phyloP scores from a whole-genome alignment of 139 green algal genomes.

The Tetratostichococcus sp. region DNA sequence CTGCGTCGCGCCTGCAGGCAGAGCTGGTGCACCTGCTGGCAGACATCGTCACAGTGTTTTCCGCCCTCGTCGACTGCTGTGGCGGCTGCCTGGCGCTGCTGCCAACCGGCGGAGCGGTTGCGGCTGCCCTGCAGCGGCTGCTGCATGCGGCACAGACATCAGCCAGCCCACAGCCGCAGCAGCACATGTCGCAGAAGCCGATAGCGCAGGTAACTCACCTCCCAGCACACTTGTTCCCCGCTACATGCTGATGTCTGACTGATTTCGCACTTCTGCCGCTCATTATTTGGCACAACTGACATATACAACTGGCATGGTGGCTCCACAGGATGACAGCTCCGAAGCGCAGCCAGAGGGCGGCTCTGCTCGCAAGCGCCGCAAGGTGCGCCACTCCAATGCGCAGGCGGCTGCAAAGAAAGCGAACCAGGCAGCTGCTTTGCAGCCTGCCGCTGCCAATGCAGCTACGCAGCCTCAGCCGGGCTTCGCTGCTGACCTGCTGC shows the following conservation, averaged over 20 bases:
- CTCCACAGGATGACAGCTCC: neutral
- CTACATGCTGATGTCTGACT: too few relatives aligned
- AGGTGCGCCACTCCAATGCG: slow-evolving; percentile 9
- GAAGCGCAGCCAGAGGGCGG: neutral
- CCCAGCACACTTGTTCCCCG: too few relatives aligned
- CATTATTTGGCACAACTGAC: neutral
- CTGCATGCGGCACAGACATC: neutral
- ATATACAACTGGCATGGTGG: neutral
- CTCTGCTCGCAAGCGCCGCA: slow-evolving; percentile 18
- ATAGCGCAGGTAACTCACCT: too few relatives aligned
- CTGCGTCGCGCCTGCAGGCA: neutral
- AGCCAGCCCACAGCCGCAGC: neutral
- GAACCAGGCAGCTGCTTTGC: neutral
- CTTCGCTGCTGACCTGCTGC: slow-evolving; percentile 1
- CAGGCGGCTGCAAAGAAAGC: neutral
- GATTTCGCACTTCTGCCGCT: too few relatives aligned
- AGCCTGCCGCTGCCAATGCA: neutral
- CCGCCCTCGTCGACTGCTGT: neutral
- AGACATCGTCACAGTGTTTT: neutral
- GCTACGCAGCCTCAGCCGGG: neutral
- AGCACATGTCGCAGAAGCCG: too few relatives aligned
- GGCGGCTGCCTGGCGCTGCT: neutral
- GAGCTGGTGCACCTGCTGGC: neutral
- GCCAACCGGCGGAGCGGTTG: neutral
- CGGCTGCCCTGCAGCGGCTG: slow-evolving; percentile 3